These are phyloP conservation scores for Dacryopinax spathularia DNA, from an alignment of 768 basidiomycete species.

Conservation along the genomic window DNA sequence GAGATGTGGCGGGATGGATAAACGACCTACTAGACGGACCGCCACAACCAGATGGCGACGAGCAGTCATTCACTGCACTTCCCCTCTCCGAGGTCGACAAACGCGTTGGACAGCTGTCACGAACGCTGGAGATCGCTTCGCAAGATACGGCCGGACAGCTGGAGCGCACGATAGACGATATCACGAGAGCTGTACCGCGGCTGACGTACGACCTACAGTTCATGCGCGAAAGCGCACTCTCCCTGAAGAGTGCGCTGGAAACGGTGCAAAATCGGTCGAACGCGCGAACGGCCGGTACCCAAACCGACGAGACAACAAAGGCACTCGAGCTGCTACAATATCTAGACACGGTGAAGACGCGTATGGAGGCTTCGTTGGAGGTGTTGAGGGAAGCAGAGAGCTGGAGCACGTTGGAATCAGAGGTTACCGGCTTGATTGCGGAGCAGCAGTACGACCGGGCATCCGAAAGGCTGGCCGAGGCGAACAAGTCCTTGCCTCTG, in stretches of 20 bases:
- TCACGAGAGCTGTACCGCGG: slow-evolving; percentile 78
- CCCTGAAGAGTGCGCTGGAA: slow-evolving; percentile 53
- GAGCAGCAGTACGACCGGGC: slow-evolving; percentile 71
- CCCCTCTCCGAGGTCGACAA: slow-evolving; percentile 52
- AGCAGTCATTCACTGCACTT: slow-evolving; percentile 13
- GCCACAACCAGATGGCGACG: slow-evolving; percentile 20
- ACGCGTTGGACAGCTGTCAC: slow-evolving; percentile 58
- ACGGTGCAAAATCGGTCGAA: slow-evolving; percentile 44
- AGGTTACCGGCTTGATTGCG: slow-evolving; percentile 70
- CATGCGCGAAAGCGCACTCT: slow-evolving; percentile 80
- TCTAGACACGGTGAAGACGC: slow-evolving; percentile 66
- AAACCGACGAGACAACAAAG: slow-evolving; percentile 43
- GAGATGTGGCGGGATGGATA: slow-evolving; percentile 55
- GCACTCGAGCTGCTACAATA: slow-evolving; percentile 65
- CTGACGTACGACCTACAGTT: slow-evolving; percentile 93
- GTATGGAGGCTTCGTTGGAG: slow-evolving; percentile 81
- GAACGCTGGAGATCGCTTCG: slow-evolving; percentile 68
- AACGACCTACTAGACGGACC: slow-evolving; percentile 41
- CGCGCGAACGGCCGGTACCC: slow-evolving; percentile 18
- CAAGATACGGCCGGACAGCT: slow-evolving; percentile 79
- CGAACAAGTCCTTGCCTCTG: slow-evolving; percentile 74
- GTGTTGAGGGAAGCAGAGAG: slow-evolving; percentile 90
- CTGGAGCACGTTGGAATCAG: slow-evolving; percentile 89
- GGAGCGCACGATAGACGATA: slow-evolving; percentile 82
- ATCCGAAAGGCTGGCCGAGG: slow-evolving; percentile 82